These are phyloP conservation scores for Sugiyamaella valdiviana DNA, from an alignment of 805 yeast species.

Conservation along the genomic window DNA sequence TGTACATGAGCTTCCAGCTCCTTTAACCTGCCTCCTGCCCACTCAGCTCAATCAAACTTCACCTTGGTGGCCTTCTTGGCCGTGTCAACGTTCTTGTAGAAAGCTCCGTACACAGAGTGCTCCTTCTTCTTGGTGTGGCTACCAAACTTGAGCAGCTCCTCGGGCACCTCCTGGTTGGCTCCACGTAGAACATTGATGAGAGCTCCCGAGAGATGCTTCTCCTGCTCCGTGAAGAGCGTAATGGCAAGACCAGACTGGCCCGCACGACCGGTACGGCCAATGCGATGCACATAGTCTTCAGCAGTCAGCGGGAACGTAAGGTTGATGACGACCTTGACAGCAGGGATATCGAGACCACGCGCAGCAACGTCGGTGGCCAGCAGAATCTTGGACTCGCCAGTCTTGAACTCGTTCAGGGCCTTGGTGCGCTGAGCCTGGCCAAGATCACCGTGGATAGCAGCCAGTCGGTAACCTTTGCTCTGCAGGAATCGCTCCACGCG, in stretches of 20 bases:
- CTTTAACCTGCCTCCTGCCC: too few relatives aligned
- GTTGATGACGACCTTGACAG: conserved; percentile 91
- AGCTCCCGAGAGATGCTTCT: conserved; percentile 93
- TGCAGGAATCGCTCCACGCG: conserved; percentile 74
- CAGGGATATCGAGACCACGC: conserved; percentile 95
- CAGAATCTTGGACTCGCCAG: conserved; percentile 66
- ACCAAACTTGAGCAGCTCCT: conserved; percentile 88
- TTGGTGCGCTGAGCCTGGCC: conserved; percentile 86
- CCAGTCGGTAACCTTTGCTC: conserved; percentile 69
- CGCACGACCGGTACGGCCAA: conserved; percentile 97
- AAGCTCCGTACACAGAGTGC: conserved; percentile 97
- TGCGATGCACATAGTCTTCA: conserved; percentile 95
- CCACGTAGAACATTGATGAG: conserved; percentile 86
- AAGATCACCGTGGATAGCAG: conserved; percentile 95
- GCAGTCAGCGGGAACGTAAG: conserved; percentile 94
- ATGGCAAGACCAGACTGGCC: conserved; percentile 93
- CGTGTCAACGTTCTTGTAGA: conserved; percentile 88
- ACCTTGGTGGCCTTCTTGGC: conserved; percentile 79
- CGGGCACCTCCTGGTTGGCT: conserved; percentile 94
- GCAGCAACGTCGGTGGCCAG: conserved; percentile 99
- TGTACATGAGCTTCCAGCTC: neutral
- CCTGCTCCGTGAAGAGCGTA: conserved; percentile 93
- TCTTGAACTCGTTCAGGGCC: conserved; percentile 79
- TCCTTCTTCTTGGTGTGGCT: conserved; percentile 97
- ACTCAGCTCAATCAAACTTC: conserved; percentile 59